phyloP scores from a whole-genome alignment of 257 asterid species.

The Apocynum venetum region DNA sequence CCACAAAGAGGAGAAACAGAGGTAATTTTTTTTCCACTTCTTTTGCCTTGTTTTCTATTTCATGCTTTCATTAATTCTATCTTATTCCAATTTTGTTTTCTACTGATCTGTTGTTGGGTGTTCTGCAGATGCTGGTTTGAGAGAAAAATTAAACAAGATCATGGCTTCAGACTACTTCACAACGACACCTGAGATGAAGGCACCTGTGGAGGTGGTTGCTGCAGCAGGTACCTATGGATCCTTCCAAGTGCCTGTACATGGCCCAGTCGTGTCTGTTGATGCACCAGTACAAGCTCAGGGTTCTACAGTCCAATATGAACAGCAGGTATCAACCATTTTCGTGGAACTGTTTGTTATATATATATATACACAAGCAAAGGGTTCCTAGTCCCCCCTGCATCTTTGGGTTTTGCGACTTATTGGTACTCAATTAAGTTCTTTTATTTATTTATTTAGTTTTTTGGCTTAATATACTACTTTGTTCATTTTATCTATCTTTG shows the following conservation, averaged over 20 bases:
- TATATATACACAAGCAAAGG: background rate
- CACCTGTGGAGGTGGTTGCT: conserved; percentile 57
- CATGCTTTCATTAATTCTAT: background rate
- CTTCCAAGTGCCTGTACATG: conserved; percentile 50
- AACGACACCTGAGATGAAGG: conserved; percentile 48
- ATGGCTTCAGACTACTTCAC: conserved; percentile 71
- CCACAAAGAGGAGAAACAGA: background rate
- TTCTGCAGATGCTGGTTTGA: conserved; percentile 50
- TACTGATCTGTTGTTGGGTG: conserved; percentile 8
- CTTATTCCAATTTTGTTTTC: background rate
- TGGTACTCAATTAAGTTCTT: background rate
- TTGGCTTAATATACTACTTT: background rate
- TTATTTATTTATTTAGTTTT: background rate
- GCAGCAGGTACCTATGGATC: conserved; percentile 56
- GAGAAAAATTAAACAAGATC: conserved; percentile 55
- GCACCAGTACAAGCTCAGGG: conserved; percentile 37
- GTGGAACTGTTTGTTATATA: too few species aligned
- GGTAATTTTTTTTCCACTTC: background rate
- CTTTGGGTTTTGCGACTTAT: background rate
- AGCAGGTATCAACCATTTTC: conserved; percentile 35
- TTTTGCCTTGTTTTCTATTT: background rate
- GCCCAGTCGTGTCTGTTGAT: conserved; percentile 28
- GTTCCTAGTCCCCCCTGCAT: background rate
- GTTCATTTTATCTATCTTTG: too few species aligned
- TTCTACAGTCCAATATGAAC: conserved; percentile 38